Evolutionary conservation across 331 rosid genomes (phyloP).

Genomic region (Acacia pycnantha): DNA sequence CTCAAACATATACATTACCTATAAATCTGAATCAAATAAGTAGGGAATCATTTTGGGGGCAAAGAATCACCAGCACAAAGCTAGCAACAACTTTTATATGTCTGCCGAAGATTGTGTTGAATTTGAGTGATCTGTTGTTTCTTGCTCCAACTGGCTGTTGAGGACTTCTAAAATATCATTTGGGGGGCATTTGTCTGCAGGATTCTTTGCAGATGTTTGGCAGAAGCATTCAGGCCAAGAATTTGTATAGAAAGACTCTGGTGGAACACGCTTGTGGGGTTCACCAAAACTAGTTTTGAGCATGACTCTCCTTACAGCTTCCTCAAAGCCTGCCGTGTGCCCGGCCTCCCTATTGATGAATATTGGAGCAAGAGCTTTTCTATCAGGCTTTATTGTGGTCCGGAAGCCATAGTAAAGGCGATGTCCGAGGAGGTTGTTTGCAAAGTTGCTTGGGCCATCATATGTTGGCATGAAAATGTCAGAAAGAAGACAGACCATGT

Average conservation of each 20-base stretch:
- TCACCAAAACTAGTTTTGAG: conserved; percentile 82
- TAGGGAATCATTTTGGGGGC: neutral
- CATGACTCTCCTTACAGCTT: conserved; percentile 76
- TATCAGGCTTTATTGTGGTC: conserved; percentile 85
- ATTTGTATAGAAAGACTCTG: conserved; percentile 94
- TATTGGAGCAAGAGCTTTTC: conserved; percentile 91
- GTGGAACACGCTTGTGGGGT: conserved; percentile 80
- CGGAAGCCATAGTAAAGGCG: conserved; percentile 97
- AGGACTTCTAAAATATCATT: conserved; percentile 63
- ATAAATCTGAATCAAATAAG: neutral
- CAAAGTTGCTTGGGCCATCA: conserved; percentile 99
- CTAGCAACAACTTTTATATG: conserved; percentile 31
- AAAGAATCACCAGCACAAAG: conserved; percentile 27
- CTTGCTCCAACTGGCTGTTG: conserved; percentile 45
- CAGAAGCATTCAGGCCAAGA: conserved; percentile 99
- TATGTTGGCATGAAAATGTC: conserved; percentile 98
- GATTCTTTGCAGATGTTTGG: conserved; percentile 59
- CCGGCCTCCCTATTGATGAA: conserved; percentile 79
- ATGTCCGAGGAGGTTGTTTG: conserved; percentile 97
- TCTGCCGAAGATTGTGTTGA: conserved; percentile 40
- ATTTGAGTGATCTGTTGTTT: conserved; percentile 38
- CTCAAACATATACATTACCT: neutral
- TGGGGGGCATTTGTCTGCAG: conserved; percentile 83
- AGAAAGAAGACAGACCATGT: conserved; percentile 98
- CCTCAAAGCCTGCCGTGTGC: conserved; percentile 61